A percentile compares a stretch with the other conserved stretches of the same genome.
Conservation (phyloP, 164 flowering plant species). For the Liriodendron chinense region DNA sequence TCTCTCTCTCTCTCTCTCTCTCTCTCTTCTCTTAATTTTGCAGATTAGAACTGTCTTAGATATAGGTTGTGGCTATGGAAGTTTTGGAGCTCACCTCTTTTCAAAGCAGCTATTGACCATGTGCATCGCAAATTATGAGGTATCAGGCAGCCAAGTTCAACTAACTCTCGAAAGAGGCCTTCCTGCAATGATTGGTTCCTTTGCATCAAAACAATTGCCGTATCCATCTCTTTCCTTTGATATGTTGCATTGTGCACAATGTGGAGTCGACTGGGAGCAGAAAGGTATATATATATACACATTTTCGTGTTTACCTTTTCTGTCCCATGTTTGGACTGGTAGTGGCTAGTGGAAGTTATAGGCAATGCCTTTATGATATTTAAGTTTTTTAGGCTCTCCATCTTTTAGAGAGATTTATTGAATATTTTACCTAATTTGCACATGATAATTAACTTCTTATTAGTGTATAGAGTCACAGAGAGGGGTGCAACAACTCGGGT, state of each 20-base stretch:
- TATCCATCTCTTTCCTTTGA: slow-evolving; percentile 94
- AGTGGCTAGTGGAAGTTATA: too few relatives aligned
- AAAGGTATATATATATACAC: slow-evolving; percentile 53
- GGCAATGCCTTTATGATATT: too few relatives aligned
- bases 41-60: slow-evolving; percentile 95
- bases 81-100: slow-evolving; percentile 95
- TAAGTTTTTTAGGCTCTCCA: too few relatives aligned
- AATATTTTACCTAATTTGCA: neutral
- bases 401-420: neutral
- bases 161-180: slow-evolving; percentile 98
- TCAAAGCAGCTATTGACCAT: slow-evolving; percentile 79
- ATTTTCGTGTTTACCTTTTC: too few relatives aligned
- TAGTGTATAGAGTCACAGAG: neutral
- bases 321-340: too few relatives aligned
- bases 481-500: too few relatives aligned
- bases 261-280: slow-evolving; percentile 86
- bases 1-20: too few relatives aligned
- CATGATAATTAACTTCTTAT: too few relatives aligned
- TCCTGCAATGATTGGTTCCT: slow-evolving; percentile 94
- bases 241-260: slow-evolving; percentile 92
- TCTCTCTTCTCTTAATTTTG: slow-evolving; percentile 11
- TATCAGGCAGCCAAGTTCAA: slow-evolving; percentile 97
- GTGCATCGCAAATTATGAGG: slow-evolving; percentile 90
- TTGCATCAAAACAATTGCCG: slow-evolving; percentile 75
- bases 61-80: slow-evolving; percentile 98